Evolutionary conservation across 2,329 filamentous ascomycete genomes (phyloP), one percentile per base, ranked within the genome.

Genomic region (Neofusicoccum cordaticola): DNA sequence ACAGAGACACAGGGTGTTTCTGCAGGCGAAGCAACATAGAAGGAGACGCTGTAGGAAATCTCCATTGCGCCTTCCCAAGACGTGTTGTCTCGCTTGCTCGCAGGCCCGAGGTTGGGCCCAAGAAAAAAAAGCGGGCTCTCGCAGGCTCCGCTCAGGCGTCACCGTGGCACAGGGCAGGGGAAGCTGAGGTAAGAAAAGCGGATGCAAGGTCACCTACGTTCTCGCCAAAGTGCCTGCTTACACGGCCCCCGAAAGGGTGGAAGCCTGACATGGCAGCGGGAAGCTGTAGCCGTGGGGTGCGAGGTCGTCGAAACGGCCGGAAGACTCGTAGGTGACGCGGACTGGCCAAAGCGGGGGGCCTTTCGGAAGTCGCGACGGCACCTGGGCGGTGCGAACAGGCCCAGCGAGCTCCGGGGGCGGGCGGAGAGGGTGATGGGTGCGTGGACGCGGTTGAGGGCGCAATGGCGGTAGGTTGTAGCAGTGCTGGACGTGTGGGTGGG

Each of bases 211-310:
- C 41, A 48, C 77, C 62, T 77, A 84, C 83, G 68, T 77, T 78
- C 63, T 83, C 81, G 50, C 82, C 81, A 71, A 85, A 84, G 67
- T 81, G 80, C 67, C 75, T 79, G 70, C 78, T 81, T 52, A 85
- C 77, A 67, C 81, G 75, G 12, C 83, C 83, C 67, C 80, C 80
- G 71, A 85, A 85, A 9, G 83, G 83, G 70, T 85, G 83, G 67
- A 85, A 83, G 58, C 63, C 63, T 5, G 63, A 63, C 67, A 68
- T 68, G 42, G 51, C 39, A 42, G 60, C 13, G 9, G 45, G 19
- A 17, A 35, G 31, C 31, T 15, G 15, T 3, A 19, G 50, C 15
- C 8, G 50, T 3, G 50, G 5, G n/a, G 53, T 9, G 22, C 19
- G 8, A 44, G 53, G 22, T n/a, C 1, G 52, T 31, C 41, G 56